These are phyloP conservation scores for Fraxinus velutina DNA, from an alignment of 305 asterid species.

Conservation along the genomic window DNA sequence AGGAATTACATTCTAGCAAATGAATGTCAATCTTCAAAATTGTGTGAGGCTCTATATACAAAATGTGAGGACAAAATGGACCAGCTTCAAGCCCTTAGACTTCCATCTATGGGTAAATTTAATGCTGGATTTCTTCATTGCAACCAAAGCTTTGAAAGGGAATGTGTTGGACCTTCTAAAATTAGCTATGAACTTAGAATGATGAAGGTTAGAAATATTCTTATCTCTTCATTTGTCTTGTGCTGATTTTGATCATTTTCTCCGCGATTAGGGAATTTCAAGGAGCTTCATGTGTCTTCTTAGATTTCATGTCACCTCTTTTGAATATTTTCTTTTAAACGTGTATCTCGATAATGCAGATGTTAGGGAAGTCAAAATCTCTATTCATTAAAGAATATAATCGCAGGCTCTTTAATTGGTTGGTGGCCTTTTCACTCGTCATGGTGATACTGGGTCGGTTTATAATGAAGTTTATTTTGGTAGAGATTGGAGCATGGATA, in stretches of 20 bases:
- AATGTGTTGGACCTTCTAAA: conserved; percentile 94
- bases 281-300: neutral
- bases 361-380: conserved; percentile 87
- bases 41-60: conserved; percentile 77
- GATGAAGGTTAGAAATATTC: conserved; percentile 58
- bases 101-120: conserved; percentile 96
- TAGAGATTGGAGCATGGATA: conserved; percentile 95
- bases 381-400: conserved; percentile 92
- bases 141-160: conserved; percentile 78
- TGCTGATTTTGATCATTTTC: neutral
- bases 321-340: conserved; percentile 7
- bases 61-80: conserved; percentile 95
- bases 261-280: neutral
- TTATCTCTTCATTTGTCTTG: neutral
- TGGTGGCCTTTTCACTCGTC: conserved; percentile 89
- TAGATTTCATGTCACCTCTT: conserved; percentile 12
- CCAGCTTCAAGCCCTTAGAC: conserved; percentile 90
- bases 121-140: conserved; percentile 92
- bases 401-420: conserved; percentile 93
- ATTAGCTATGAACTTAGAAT: conserved; percentile 72
- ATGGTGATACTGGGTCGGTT: conserved; percentile 98
- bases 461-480: conserved; percentile 67
- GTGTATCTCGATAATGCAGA: conserved; percentile 50
- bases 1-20: conserved; percentile 64
- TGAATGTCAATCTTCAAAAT: conserved; percentile 79